Conservation (phyloP, 371 early-diverging fungal genomes). For the Mucor lusitanicus region DNA sequence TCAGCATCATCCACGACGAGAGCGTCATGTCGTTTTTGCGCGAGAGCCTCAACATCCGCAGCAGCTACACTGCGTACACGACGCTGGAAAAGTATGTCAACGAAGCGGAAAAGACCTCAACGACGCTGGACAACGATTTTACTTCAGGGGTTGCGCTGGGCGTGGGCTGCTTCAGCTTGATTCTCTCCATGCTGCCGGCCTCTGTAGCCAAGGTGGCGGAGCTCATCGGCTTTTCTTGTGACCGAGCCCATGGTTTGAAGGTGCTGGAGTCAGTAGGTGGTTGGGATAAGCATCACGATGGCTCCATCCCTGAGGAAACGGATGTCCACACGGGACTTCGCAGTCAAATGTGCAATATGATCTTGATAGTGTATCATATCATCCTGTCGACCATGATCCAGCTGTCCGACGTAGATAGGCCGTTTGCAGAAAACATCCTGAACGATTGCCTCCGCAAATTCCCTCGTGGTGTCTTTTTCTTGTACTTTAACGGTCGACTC, state of each 20-base stretch:
- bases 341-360: slow-evolving; percentile 61
- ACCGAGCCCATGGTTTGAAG: slow-evolving; percentile 65
- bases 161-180: slow-evolving; percentile 60
- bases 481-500: slow-evolving; percentile 62
- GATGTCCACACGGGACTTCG: slow-evolving; percentile 34
- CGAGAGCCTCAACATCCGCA: slow-evolving; percentile 75
- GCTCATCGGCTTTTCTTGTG: slow-evolving; percentile 74
- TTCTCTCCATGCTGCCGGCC: slow-evolving; percentile 51
- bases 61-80: slow-evolving; percentile 65
- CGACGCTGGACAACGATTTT: slow-evolving; percentile 67
- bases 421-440: slow-evolving; percentile 48
- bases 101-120: not conserved
- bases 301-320: not conserved
- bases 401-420: slow-evolving; percentile 49
- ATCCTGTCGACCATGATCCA: slow-evolving; percentile 66
- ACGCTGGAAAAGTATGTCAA: slow-evolving; percentile 53
- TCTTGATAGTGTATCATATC: slow-evolving; percentile 66
- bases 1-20: slow-evolving; percentile 69
- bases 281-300: slow-evolving; percentile 26
- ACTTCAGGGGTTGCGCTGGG: slow-evolving; percentile 73
- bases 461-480: slow-evolving; percentile 65
- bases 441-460: slow-evolving; percentile 40
- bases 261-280: slow-evolving; percentile 61
- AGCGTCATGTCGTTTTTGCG: slow-evolving; percentile 70
- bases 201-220: slow-evolving; percentile 58